These are phyloP conservation scores for Rhizoclosmatium sp. DNA, from an alignment of 192 early-diverging fungal genomes.

Conservation along the genomic window DNA sequence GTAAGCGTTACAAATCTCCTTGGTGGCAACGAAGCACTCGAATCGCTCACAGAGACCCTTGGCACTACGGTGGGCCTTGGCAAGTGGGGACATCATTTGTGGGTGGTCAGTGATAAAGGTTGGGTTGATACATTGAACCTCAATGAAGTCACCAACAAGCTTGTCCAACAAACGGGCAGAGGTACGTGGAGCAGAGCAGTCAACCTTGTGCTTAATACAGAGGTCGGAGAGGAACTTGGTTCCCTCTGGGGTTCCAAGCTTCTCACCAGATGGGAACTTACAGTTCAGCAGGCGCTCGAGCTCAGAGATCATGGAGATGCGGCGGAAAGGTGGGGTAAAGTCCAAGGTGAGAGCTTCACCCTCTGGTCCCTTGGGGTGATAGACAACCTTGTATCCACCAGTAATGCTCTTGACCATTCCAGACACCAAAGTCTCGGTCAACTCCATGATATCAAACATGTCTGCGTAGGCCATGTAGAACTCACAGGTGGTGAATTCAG, in stretches of 20 bases:
- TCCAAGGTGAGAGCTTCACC: constrained; percentile 86
- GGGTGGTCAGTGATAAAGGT: constrained; percentile 98
- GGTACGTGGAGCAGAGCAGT: constrained; percentile 94
- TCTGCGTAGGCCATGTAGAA: constrained; percentile 99
- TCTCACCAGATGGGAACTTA: constrained; percentile 89
- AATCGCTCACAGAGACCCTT: constrained; percentile 97
- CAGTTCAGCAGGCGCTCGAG: constrained; percentile 88
- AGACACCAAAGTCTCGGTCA: constrained; percentile 87
- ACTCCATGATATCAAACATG: constrained; percentile 94
- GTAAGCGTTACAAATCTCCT: constrained; percentile 99
- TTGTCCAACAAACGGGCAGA: constrained; percentile 94
- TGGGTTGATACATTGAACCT: constrained; percentile 70
- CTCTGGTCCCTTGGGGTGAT: constrained; percentile 90
- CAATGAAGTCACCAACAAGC: constrained; percentile 62
- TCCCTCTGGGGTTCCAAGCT: constrained; percentile 81
- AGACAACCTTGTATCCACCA: constrained; percentile 89
- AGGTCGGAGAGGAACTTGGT: constrained; percentile 92
- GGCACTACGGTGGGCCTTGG: constrained; percentile 92
- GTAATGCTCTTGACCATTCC: constrained; percentile 95
- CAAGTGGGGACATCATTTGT: constrained; percentile 98
- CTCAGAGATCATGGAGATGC: constrained; percentile 91
- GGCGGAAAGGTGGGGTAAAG: constrained; percentile 95
- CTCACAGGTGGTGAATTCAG: constrained; percentile 99
- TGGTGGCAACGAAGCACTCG: constrained; percentile 98
- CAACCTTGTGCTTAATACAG: constrained; percentile 94